These are phyloP conservation scores for Casaregolazyma lundiana DNA, from an alignment of 1,139 yeast species.

Conservation along the genomic window DNA sequence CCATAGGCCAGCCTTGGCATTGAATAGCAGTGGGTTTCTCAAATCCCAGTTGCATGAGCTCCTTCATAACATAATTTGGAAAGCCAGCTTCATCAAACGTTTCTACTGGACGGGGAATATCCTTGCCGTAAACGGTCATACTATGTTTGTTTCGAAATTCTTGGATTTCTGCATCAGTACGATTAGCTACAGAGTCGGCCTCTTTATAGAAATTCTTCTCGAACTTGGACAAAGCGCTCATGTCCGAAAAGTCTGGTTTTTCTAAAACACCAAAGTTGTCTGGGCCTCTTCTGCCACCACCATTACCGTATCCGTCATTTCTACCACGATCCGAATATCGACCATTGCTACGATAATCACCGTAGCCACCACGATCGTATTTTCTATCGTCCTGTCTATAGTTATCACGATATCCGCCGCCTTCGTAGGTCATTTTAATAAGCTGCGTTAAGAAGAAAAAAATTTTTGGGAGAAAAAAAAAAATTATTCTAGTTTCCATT, in stretches of 20 bases:
- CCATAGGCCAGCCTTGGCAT: constrained; percentile 99
- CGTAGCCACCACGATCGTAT: constrained; percentile 9
- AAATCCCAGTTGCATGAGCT: constrained; percentile 89
- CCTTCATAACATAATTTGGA: constrained; percentile 86
- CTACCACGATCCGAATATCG: constrained; percentile 9
- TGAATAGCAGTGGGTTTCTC: constrained; percentile 93
- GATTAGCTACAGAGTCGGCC: constrained; percentile 68
- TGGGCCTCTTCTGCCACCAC: constrained; percentile 25
- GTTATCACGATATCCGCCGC: constrained; percentile 4
- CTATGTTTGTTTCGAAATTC: constrained; percentile 77
- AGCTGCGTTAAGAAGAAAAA: no score
- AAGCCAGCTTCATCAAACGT: constrained; percentile 94
- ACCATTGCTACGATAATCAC: constrained; percentile 8
- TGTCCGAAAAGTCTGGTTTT: constrained; percentile 71
- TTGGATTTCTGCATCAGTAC: constrained; percentile 67
- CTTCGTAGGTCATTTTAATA: constrained; percentile 11
- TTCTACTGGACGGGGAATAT: constrained; percentile 93
- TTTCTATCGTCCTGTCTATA: constrained; percentile 10
- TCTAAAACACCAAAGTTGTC: constrained; percentile 38
- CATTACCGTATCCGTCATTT: constrained; percentile 16
- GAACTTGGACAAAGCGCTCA: constrained; percentile 73
- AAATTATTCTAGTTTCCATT: constrained; percentile 1
- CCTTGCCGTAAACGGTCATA: constrained; percentile 78
- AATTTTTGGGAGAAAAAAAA: constrained; percentile 5
- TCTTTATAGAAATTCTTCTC: constrained; percentile 94